A percentile compares a stretch with the other conserved stretches of the same genome.
phyloP scores from a whole-genome alignment of 441 rosid species.

The Sinapis alba region DNA sequence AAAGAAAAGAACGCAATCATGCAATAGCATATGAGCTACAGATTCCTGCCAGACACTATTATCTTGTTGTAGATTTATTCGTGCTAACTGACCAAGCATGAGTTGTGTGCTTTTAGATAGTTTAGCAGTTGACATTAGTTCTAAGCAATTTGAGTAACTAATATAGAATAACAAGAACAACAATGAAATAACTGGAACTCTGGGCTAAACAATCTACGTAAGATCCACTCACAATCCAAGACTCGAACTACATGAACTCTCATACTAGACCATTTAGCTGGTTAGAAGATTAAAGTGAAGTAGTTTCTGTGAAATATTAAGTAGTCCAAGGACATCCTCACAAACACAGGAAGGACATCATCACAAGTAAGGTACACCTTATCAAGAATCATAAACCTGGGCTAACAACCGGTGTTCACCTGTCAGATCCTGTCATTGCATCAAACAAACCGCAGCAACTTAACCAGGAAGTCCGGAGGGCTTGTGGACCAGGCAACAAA shows the following conservation, averaged over 20 bases:
- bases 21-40: neutral
- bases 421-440: constrained; percentile 53
- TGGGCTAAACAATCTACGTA: constrained; percentile 2
- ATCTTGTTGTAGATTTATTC: neutral
- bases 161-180: neutral
- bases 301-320: neutral
- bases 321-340: constrained; percentile 5
- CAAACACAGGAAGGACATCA: neutral
- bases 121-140: neutral
- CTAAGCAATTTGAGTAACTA: neutral
- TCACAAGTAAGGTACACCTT: neutral
- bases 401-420: constrained; percentile 51
- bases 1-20: neutral
- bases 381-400: constrained; percentile 12
- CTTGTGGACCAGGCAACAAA: constrained; percentile 45
- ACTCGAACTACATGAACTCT: constrained; percentile 7
- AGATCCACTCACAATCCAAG: constrained; percentile 5
- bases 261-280: neutral
- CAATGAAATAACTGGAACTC: constrained; percentile 6
- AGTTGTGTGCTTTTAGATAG: neutral
- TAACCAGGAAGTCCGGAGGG: constrained; percentile 61
- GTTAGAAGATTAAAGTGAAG: neutral
- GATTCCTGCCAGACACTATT: neutral
- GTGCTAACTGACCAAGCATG: neutral
- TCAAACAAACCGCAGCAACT: constrained; percentile 93